Base-by-base conservation (phyloP, 805 yeast species). In the Nematodospora valgi region DNA sequence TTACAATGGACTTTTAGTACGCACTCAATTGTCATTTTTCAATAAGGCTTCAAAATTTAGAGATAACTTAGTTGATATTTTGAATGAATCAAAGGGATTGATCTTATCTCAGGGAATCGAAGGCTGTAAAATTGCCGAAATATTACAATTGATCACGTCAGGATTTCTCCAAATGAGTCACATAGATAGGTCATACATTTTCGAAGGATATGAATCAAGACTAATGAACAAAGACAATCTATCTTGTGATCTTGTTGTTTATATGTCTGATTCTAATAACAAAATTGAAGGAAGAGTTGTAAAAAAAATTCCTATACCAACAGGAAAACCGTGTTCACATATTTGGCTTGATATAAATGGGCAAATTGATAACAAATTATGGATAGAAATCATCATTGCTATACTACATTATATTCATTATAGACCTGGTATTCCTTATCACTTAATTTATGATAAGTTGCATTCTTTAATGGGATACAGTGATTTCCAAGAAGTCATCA, bases 331-430 rank as follows among this genome's bases (percentile, higher is more conserved):
- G 2, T 80, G 86, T 40, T 74, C 83, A 2, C 72, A 74, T 25
- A 53, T 82, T 6, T 87, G 96, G 96, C 65, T 85, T 9, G 83
- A 81, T 45, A 55, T 81, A 23, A 55, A 63, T 21, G 91, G 94
- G 2, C 55, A 67, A 18, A 68, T 88, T 27, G 79, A 82, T 41
- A 58, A 53, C 17, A 48, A 51, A 0, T 56, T 86, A 5, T 89
- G 96, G 94, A 57, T 58, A 10, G 70, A 67, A 33, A 54, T 82
- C 1, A 54, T 82, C 0, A 59, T 70, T 15, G 63, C 76, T 8
- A 44, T 82, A 5, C 38, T 65, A 7, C 54, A 58, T 41, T 55
- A 57, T 28, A 43, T 66, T 13, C 54, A 56, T 18, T 57, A 54
- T 39, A 49, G 65, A 37, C 73, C 73, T 2, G 72, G 72, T 0